Evolutionary conservation across 179 eudicot species (phyloP).

Genomic region (Kewa caespitosa): DNA sequence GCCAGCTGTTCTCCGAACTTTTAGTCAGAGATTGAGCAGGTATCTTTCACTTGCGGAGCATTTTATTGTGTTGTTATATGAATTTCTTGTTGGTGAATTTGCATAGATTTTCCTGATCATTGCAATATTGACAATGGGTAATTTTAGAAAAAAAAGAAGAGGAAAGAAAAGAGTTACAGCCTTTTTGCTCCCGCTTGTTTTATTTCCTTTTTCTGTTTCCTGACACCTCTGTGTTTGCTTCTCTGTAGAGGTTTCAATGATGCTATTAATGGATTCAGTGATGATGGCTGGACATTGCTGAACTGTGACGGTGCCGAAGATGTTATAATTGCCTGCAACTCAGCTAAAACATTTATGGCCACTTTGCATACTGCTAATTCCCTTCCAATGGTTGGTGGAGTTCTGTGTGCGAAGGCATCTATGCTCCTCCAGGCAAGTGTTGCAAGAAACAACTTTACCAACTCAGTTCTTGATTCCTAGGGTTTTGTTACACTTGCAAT

Average conservation of each 20-base stretch:
- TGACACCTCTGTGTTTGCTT: slow-evolving; percentile 8
- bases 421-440: slow-evolving; percentile 84
- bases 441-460: not conserved
- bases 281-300: slow-evolving; percentile 90
- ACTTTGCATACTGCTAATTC: slow-evolving; percentile 44
- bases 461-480: not conserved
- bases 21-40: slow-evolving; percentile 94
- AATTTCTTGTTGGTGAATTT: not conserved
- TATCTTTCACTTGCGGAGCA: slow-evolving; percentile 18
- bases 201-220: not conserved
- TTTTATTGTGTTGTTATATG: not conserved
- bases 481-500: too few species aligned
- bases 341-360: slow-evolving; percentile 50
- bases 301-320: slow-evolving; percentile 80
- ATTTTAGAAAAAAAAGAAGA: not conserved
- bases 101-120: not conserved
- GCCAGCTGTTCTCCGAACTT: slow-evolving; percentile 86
- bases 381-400: slow-evolving; percentile 59
- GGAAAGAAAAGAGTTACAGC: not conserved
- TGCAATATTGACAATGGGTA: not conserved
- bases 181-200: slow-evolving; percentile 2
- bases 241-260: slow-evolving; percentile 81
- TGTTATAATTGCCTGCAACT: slow-evolving; percentile 68
- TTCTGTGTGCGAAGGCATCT: slow-evolving; percentile 95
- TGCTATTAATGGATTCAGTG: slow-evolving; percentile 85